phyloP scores from a whole-genome alignment of 768 basidiomycete genomes.

The Trametes sanguinea region DNA sequence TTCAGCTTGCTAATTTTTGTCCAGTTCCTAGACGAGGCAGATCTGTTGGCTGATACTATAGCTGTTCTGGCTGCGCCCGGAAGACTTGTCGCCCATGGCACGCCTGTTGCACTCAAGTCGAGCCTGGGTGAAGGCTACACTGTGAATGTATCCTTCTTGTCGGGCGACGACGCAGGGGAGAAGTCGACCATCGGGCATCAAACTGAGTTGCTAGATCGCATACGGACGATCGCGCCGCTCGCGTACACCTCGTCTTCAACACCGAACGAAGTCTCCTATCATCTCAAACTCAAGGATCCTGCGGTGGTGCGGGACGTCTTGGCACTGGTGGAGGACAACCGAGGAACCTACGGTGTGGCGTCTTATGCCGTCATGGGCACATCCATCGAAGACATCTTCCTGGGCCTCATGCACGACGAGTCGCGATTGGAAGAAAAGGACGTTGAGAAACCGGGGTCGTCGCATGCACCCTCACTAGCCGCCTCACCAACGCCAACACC shows the following conservation, averaged over 20 bases:
- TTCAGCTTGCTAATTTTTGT: constrained; percentile 4
- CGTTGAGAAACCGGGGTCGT: constrained; percentile 19
- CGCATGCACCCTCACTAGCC: constrained; percentile 17
- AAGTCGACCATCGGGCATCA: constrained; percentile 28
- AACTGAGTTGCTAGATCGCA: constrained; percentile 22
- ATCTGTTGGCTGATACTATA: constrained; percentile 74
- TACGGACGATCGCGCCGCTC: constrained; percentile 42
- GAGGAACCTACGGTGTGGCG: constrained; percentile 38
- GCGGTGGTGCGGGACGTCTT: constrained; percentile 56
- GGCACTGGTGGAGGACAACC: constrained; percentile 51
- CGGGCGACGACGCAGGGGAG: constrained; percentile 25
- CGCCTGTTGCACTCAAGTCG: constrained; percentile 74
- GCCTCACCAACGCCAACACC: constrained; percentile 3
- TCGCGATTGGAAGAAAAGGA: constrained; percentile 32
- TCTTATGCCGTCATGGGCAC: constrained; percentile 73
- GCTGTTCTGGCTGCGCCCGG: constrained; percentile 77
- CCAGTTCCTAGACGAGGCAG: constrained; percentile 78
- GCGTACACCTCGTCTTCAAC: constrained; percentile 46
- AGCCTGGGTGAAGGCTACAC: constrained; percentile 73
- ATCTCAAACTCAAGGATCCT: constrained; percentile 63
- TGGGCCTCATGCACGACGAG: constrained; percentile 61
- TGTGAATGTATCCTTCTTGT: constrained; percentile 49
- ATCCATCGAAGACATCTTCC: constrained; percentile 81
- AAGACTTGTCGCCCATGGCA: constrained; percentile 69
- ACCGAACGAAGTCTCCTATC: constrained; percentile 49